Base-by-base conservation (phyloP, 2,329 filamentous ascomycete species). In the Penicillium sp. region DNA sequence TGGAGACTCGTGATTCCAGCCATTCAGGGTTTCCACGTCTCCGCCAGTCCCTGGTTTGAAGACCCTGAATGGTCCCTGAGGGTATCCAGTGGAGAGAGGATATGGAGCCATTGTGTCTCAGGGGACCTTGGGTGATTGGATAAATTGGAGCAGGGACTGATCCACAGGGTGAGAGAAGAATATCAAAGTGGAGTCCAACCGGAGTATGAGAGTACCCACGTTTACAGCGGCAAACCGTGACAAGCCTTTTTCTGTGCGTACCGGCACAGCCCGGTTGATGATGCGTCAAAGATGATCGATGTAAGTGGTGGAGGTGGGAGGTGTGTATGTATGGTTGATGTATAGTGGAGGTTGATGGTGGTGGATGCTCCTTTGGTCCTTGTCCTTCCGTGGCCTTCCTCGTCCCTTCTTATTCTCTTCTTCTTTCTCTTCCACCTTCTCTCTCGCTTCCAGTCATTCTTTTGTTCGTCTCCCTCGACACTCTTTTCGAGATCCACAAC, bases 201-300 rank as follows among this genome's bases (percentile, higher is more conserved):
- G n/a, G 40, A 28, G 33, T 24, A 16, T 11, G 14, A 5, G 28
- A 2, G 26, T 45, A 31, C 10, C 42, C 42, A 45, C 26, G 42
- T 42, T n/a, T 36, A 43, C 26, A 21, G 44, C 34, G 45, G 42
- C 29, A 36, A 42, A 49, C 44, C 29, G 36, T 46, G 49, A 44
- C 49, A 57, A 58, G 55, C 34, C 56, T 50, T 31, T 33, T 24
- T 26, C 13, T 53, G 50, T 50, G 51, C 29, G 51, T 50, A 57
- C 52, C 31, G 26, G 31, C 60, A 60, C 60, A 60, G 60, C 58
- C 60, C 55, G 51, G 48, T n/a, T 60, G 60, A 62, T 60, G 60
- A 62, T 62, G 58, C 51, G 55, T 62, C 53, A 33, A 43, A 24
- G 24, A 24, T 10, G 28, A 24, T 13, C 45, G 24, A 51, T 36